These are phyloP conservation scores for Amanita thiersii DNA, from an alignment of 768 basidiomycete genomes.

Conservation along the genomic window DNA sequence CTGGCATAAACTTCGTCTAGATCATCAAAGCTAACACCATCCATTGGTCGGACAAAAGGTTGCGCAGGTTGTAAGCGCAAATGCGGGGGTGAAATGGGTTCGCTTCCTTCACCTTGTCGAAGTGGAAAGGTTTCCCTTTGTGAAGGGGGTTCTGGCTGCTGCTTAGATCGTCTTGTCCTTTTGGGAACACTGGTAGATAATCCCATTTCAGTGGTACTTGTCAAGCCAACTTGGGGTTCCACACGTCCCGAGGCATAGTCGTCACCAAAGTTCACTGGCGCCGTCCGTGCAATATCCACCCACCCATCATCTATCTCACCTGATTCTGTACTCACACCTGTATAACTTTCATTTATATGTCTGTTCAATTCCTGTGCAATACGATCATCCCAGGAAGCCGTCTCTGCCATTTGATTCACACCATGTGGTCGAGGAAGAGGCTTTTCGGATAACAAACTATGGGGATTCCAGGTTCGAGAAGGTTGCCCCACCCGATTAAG, in stretches of 20 bases:
- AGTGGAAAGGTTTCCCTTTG: conserved; percentile 62
- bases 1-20: conserved; percentile 60
- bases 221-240: conserved; percentile 1
- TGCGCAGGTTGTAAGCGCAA: conserved; percentile 59
- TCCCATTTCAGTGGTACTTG: not conserved
- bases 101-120: conserved; percentile 23
- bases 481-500: conserved; percentile 43
- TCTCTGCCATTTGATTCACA: conserved; percentile 39
- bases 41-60: conserved; percentile 70
- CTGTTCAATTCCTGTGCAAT: conserved; percentile 6
- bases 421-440: conserved; percentile 49
- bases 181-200: conserved; percentile 15
- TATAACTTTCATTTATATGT: conserved; percentile 4
- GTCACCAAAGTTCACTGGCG: conserved; percentile 29
- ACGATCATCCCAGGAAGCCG: conserved; percentile 23
- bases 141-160: conserved; percentile 22
- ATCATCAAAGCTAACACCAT: conserved; percentile 58
- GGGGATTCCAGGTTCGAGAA: conserved; percentile 20
- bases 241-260: conserved; percentile 13
- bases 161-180: conserved; percentile 26
- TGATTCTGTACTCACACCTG: conserved; percentile 12
- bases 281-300: conserved; percentile 48
- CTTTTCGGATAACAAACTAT: conserved; percentile 25
- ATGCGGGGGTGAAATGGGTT: conserved; percentile 53
- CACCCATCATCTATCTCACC: conserved; percentile 39